Evolutionary conservation across 2,329 filamentous ascomycete genomes (phyloP), one percentile per base, ranked within the genome.

Genomic region (Zymoseptoria ardabiliae): DNA sequence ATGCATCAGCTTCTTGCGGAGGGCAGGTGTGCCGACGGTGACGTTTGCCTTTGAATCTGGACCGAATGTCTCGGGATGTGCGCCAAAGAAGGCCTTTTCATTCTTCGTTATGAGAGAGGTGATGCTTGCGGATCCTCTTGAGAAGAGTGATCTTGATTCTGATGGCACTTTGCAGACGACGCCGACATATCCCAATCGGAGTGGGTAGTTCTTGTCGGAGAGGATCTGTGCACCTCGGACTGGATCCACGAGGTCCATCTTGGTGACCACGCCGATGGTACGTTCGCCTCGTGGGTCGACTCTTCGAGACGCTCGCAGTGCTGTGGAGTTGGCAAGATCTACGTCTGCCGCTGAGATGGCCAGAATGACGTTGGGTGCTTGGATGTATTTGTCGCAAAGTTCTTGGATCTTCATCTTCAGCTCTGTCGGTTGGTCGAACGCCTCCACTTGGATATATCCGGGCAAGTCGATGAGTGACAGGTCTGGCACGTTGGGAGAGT

Each of bases 301-400:
- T 66, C 93, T 84, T 63, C 94, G 84, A 66, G 92, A 96, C 19
- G 94, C 91, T 67, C 92, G 83, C 22, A 99, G 77, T 5, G 94
- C 92, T 6, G 94, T 94, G 1, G 94, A 99, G 74, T 99, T 99
- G 21, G 94, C 94, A 59, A 99, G 76, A 78, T 99, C 94, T 19
- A 99, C 94, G 75, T 99, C 94, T 22, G 94, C 94, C 1, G 95
- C 94, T 1, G 95, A 99, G 63, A 99, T 97, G 48, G 94, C 94
- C 7, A 99, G 81, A 63, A 99, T 97, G 66, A 99, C 88, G 71
- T 99, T 99, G 0, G 95, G 94, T 5, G 92, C 79, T 71, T 96
- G 90, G 55, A 99, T 99, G 71, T 99, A 99, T 77, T 96, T 97
- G 75, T 99, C 94, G 73, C 94, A 99, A 11, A 99, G 85, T 69